These are phyloP conservation scores for Eucalyptus regnans DNA, from an alignment of 345 rosid species.

Conservation along the genomic window DNA sequence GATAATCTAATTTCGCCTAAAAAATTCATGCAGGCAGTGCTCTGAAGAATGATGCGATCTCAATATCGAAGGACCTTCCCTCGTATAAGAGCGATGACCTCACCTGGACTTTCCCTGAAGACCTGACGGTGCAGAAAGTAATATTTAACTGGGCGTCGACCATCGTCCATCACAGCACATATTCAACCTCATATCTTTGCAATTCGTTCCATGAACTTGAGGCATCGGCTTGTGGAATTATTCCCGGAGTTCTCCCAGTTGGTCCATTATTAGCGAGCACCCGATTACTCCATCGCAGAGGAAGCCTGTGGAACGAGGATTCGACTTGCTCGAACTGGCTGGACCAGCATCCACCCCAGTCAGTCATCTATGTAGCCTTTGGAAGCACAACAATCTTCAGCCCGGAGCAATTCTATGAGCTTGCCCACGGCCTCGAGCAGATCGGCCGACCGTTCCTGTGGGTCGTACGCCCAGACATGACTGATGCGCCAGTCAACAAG, in stretches of 20 bases:
- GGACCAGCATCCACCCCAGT: constrained; percentile 11
- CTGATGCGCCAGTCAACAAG: neutral
- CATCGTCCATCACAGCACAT: neutral
- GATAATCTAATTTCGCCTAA: neutral
- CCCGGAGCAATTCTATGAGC: constrained; percentile 18
- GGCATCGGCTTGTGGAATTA: neutral
- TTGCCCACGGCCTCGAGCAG: constrained; percentile 21
- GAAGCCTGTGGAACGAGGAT: constrained; percentile 15
- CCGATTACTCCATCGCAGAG: neutral
- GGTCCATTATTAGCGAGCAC: constrained; percentile 13
- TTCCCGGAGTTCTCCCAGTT: constrained; percentile 4
- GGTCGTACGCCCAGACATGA: constrained; percentile 7
- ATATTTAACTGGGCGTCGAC: neutral
- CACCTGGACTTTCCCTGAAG: neutral
- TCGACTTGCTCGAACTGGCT: constrained; percentile 26
- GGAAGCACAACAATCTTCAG: constrained; percentile 11
- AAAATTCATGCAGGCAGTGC: neutral
- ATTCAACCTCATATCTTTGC: neutral
- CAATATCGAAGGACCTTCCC: neutral
- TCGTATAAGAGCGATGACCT: neutral
- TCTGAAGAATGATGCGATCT: neutral
- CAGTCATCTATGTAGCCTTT: constrained; percentile 42
- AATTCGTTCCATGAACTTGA: neutral
- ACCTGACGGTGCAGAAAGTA: neutral
- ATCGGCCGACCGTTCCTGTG: constrained; percentile 12